Base-by-base conservation (phyloP, 2,329 filamentous ascomycete species). In the Colletotrichum spaethianum region DNA sequence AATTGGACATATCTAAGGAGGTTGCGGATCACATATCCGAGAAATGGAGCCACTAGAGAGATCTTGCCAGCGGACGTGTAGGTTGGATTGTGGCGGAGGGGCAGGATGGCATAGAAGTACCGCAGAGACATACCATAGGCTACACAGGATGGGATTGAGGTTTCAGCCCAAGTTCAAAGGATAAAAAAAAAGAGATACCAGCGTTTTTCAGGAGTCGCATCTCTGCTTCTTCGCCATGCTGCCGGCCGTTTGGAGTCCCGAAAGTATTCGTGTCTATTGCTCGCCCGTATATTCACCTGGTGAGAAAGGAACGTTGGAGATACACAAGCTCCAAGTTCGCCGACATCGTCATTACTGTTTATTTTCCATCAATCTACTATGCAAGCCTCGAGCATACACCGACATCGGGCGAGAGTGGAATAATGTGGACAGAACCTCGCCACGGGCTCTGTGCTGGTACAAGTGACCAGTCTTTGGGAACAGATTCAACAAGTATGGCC, bases 131-230 rank as follows among this genome's bases (percentile, higher is more conserved):
- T 55, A n/a, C 23, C 38, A 20, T 33, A 28, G 67, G 38, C 18
- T 66, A 23, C 55, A 46, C 12, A 55, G 38, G 16, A 23, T 23
- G 36, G 44, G 16, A 20, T 23, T 38, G 20, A 16, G 31, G 31
- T 60, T 55, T 52, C 20, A 42, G 46, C 26, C 9, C 8, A 28
- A 44, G 18, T 33, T 38, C 12, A 14, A 46, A 63, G 56, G 28
- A 55, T 12, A 66, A 36, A 38, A 36, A 56, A 23, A 11, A 53
- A 68, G 33, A 70, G 67, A 67, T 70, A 70, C 67, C 67, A 70
- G n/a, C 18, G 14, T 38, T 59, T 8, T 50, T 33, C 5, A 63
- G 16, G 20, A 38, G 33, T 14, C 44, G 44, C 23, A 50, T 63
- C 31, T 4, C n/a, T 36, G 33, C 40, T 20, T 16, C n/a, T 28